These are phyloP conservation scores for Pythium scleroteichum DNA, from an alignment of 352 stramenopile species.

Conservation along the genomic window DNA sequence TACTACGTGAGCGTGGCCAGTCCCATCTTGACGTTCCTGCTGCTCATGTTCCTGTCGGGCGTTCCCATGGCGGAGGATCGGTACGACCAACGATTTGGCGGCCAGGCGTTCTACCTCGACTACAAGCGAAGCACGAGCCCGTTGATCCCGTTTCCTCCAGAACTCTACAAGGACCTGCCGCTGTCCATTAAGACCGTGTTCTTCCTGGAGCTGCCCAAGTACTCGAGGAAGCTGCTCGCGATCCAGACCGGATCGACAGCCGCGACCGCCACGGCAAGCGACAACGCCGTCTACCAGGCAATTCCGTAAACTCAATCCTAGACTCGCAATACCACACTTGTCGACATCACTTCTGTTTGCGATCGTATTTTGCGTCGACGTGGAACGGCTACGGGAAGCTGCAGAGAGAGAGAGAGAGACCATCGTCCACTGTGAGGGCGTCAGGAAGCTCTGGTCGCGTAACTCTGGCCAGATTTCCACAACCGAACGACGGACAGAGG, in stretches of 20 bases:
- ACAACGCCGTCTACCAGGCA: constrained; percentile 23
- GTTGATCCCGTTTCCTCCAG: constrained; percentile 51
- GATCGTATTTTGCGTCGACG: too few species aligned
- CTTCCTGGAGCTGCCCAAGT: constrained; percentile 54
- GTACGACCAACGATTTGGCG: constrained; percentile 63
- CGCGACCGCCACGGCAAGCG: constrained; percentile 1
- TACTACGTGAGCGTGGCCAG: constrained; percentile 51
- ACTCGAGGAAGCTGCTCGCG: constrained; percentile 52
- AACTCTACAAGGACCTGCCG: constrained; percentile 42
- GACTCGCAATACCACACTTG: not conserved
- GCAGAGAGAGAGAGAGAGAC: too few species aligned
- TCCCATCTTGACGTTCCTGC: constrained; percentile 53
- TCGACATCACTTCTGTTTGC: too few species aligned
- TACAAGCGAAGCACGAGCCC: constrained; percentile 69
- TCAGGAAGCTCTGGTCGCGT: too few species aligned
- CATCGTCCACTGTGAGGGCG: too few species aligned
- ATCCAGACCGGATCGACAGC: constrained; percentile 28
- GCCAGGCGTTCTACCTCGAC: constrained; percentile 52
- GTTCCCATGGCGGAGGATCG: constrained; percentile 65
- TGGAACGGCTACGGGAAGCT: too few species aligned
- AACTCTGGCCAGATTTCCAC: too few species aligned
- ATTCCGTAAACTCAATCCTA: constrained; percentile 12
- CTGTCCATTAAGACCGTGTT: constrained; percentile 44
- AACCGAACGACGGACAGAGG: too few species aligned
- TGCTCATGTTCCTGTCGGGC: constrained; percentile 72